These are phyloP conservation scores for Phialophora tarda DNA, from an alignment of 2,329 filamentous ascomycete genomes.

Conservation along the genomic window DNA sequence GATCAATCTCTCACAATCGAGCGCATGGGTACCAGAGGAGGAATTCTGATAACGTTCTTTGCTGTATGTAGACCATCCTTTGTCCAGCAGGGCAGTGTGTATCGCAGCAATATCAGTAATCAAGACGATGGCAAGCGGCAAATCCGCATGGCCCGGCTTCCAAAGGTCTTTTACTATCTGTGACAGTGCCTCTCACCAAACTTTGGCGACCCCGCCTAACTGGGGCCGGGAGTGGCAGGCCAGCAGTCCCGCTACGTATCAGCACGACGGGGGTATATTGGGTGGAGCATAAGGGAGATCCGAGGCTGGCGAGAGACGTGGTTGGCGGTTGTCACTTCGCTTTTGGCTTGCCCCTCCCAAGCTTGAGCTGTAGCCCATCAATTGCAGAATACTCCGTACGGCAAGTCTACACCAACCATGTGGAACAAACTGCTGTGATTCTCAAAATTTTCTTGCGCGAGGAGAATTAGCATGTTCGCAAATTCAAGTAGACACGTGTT, in stretches of 20 bases:
- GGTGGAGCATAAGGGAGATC: background rate
- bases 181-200: background rate
- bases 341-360: background rate
- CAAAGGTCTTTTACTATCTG: background rate
- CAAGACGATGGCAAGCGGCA: background rate
- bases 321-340: background rate
- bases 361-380: background rate
- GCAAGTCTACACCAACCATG: background rate
- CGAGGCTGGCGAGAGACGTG: background rate
- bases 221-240: background rate
- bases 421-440: background rate
- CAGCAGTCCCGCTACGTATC: background rate
- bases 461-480: background rate
- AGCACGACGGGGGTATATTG: background rate
- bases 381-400: background rate
- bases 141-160: background rate
- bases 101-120: background rate
- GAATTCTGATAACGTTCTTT: background rate
- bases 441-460: background rate
- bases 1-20: background rate
- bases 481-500: background rate
- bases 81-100: background rate
- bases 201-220: background rate
- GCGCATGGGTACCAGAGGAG: background rate
- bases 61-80: background rate